A percentile compares a stretch with the other conserved stretches of the same genome.
Conservation (phyloP, 1,139 yeast species). For the Yamadazyma mexicana region DNA sequence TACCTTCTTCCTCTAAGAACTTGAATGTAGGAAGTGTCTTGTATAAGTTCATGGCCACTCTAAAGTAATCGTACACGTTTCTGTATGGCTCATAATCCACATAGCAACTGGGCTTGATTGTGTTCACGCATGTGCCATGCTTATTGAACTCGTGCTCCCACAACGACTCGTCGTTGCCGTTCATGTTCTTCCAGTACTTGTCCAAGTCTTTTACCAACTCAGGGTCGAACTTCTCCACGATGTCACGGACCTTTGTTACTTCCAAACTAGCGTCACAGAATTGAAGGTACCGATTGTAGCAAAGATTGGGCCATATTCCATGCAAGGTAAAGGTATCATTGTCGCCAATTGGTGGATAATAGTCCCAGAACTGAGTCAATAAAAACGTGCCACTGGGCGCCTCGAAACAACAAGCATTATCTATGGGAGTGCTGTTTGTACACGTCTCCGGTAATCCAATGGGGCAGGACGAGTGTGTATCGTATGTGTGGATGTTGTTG, state of each 20-base stretch:
- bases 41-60: slow-evolving; percentile 63
- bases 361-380: slow-evolving; percentile 95
- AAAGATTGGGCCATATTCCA: slow-evolving; percentile 50
- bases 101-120: slow-evolving; percentile 75
- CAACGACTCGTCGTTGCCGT: slow-evolving; percentile 68
- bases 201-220: slow-evolving; percentile 60
- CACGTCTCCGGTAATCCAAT: slow-evolving; percentile 69
- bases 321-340: slow-evolving; percentile 76
- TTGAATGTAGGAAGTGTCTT: slow-evolving; percentile 68
- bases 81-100: slow-evolving; percentile 24
- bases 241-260: slow-evolving; percentile 49
- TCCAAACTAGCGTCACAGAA: slow-evolving; percentile 71
- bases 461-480: slow-evolving; percentile 48
- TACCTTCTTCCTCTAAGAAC: slow-evolving; percentile 66
- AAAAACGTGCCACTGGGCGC: slow-evolving; percentile 75
- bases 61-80: slow-evolving; percentile 79
- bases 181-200: slow-evolving; percentile 72
- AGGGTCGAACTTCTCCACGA: slow-evolving; percentile 52
- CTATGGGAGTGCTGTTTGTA: slow-evolving; percentile 35
- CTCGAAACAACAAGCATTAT: slow-evolving; percentile 78
- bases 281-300: slow-evolving; percentile 35
- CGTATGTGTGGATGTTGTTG: background rate
- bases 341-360: slow-evolving; percentile 79
- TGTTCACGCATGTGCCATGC: slow-evolving; percentile 90
- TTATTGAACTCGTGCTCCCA: slow-evolving; percentile 96